These are phyloP conservation scores for Filobasidium uniguttulatum DNA, from an alignment of 1,284 basidiomycete species.

Conservation along the genomic window DNA sequence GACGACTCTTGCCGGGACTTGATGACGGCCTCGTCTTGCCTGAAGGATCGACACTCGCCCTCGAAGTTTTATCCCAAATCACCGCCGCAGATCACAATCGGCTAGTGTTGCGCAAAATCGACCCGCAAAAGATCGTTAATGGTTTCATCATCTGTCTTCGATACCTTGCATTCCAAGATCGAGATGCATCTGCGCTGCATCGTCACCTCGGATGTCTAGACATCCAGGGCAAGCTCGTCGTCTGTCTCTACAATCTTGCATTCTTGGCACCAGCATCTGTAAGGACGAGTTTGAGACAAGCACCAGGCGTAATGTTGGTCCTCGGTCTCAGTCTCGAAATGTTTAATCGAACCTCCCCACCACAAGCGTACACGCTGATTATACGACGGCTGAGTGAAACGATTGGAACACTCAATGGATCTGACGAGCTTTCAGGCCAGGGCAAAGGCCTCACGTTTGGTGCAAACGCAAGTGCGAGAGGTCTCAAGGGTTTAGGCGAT, in stretches of 20 bases:
- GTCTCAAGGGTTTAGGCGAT: slow-evolving; percentile 53
- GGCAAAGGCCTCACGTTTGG: slow-evolving; percentile 35
- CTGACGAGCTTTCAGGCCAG: slow-evolving; percentile 53
- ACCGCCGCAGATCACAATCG: slow-evolving; percentile 68
- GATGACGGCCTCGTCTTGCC: slow-evolving; percentile 46
- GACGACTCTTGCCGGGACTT: slow-evolving; percentile 18
- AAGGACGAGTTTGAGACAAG: slow-evolving; percentile 53
- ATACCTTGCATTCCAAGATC: slow-evolving; percentile 62
- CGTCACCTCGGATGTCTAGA: slow-evolving; percentile 54
- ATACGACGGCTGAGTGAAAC: slow-evolving; percentile 30
- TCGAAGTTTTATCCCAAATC: slow-evolving; percentile 69
- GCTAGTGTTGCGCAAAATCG: slow-evolving; percentile 51
- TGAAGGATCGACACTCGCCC: slow-evolving; percentile 52
- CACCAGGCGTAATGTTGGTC: slow-evolving; percentile 34
- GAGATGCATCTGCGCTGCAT: slow-evolving; percentile 52
- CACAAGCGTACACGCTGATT: slow-evolving; percentile 27
- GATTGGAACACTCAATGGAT: slow-evolving; percentile 69
- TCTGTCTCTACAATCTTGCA: slow-evolving; percentile 71
- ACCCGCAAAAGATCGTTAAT: slow-evolving; percentile 46
- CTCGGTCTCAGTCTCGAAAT: slow-evolving; percentile 17
- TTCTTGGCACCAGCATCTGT: slow-evolving; percentile 65
- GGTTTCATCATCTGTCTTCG: slow-evolving; percentile 60
- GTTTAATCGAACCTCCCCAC: neutral
- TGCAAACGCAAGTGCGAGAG: slow-evolving; percentile 54
- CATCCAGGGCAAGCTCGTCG: slow-evolving; percentile 62